Base-by-base conservation (phyloP, 164 flowering plant species). In the Saururus chinensis region DNA sequence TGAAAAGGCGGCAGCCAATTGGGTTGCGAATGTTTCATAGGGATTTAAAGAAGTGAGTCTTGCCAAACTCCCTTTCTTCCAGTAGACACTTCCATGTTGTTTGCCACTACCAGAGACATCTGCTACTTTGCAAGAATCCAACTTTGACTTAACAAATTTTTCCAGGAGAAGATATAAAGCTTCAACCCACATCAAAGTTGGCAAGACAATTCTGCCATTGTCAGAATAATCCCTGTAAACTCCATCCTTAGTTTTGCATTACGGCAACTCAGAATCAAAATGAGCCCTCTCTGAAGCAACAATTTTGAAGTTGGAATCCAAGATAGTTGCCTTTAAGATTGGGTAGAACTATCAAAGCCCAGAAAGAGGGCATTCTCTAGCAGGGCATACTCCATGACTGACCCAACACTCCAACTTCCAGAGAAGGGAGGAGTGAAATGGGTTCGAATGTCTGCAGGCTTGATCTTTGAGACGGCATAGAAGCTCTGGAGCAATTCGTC, bases 41-140 rank as follows among this genome's bases (percentile, higher is more conserved):
- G 91, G 67, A 71, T 91, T 83, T 77, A 95, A 72, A 24, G 86
- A 77, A 7, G 82, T 78, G 51, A 90, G 68, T 26, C 73, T 73
- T 0, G 52, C 61, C 12, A 72, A 77, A 75, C 88, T 77, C 0
- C 95, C 95, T 10, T 65, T 83, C 70, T 84, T 90, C 97, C 99
- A 95, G 64, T 88, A 95, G 8, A 95, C 96, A 67, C 99, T 95
- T 9, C 99, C 97, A 64, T 95, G 97, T 62, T 95, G 99, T 82
- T 95, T 97, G 26, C 89, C 96, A 53, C 99, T 91, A 11, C 97
- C 99, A 40, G 99, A 95, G 64, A 95, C 70, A 51, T 96, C 96
- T 56, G 70, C 77, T 59, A 91, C 61, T 64, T 74, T 91, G 20
- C 76, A 79, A 37, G 87, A 87, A 70, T 91, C 95, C 57, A 95